Base-by-base conservation (phyloP, 1,284 basidiomycete species). In the Ustilago shanxiensis region DNA sequence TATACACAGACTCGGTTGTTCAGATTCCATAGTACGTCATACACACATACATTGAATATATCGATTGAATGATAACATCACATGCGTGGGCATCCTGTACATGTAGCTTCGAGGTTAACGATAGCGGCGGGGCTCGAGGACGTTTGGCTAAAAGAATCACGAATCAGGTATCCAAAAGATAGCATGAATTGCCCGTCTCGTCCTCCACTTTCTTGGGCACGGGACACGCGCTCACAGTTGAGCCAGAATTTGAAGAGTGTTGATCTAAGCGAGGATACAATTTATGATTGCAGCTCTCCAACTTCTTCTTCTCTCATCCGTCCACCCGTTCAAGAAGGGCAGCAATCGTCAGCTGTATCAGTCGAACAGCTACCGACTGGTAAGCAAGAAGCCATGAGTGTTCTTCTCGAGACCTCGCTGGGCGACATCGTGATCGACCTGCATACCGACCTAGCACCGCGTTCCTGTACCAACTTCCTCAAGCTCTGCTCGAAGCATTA, bases 401-500 rank as follows among this genome's bases (percentile, higher is more conserved):
- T 98, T 53, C 90, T 98, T 71, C 90, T 98, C 76, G 95, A 98
- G 89, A 98, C 95, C 7, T 97, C 95, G 37, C 88, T 98, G 1
- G 95, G 95, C 71, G 95, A 98, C 88, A 89, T 98, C 63, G 93
- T 98, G 55, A 94, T 98, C 85, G 96, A 98, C 88, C 89, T 98
- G 52, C 94, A 98, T 85, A 91, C 93, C n/a, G 93, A 95, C 13
- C 88, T 89, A 45, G 98, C 95, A 86, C 96, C 96, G 0, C 91
- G 90, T 84, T 93, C 92, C 37, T 95, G 93, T 87, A 90, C 93
- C 86, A 99, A 98, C 89, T 98, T 98, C 85, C 90, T 99, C 73
- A 98, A 99, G 87, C 89, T 99, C 60, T 98, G 95, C 88, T 96
- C 96, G 88, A 89, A 93, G 71, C 97, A 98, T 86, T 96, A 96